A percentile compares a stretch with the other conserved stretches of the same genome.
phyloP scores from a whole-genome alignment of 306 rosid genomes.

The Quercus dentata region DNA sequence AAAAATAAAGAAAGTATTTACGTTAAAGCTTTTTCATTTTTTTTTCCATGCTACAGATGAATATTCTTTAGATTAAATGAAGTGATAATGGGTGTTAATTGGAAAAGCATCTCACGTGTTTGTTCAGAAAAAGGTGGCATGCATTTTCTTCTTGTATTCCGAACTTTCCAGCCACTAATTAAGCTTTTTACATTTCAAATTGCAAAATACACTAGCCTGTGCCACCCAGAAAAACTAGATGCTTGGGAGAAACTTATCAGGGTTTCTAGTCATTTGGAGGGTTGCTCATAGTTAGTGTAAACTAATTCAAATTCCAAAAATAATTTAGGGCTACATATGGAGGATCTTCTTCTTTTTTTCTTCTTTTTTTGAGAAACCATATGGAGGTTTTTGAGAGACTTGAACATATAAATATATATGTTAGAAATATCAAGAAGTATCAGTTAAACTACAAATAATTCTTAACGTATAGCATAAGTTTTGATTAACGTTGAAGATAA shows the following conservation, averaged over 20 bases:
- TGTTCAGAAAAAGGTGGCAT: not conserved
- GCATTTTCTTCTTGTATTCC: constrained; percentile 26
- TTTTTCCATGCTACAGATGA: not conserved
- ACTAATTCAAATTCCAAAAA: no score
- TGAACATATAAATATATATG: no score
- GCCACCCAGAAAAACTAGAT: constrained; percentile 38
- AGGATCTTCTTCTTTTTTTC: no score
- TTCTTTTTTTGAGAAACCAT: no score
- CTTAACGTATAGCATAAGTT: no score
- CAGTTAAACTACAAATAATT: no score
- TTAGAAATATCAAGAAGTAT: no score
- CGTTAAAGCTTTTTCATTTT: not conserved
- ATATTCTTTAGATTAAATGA: not conserved
- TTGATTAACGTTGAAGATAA: no score
- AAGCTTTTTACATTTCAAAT: constrained; percentile 21
- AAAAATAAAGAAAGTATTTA: not conserved
- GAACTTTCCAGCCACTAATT: constrained; percentile 38
- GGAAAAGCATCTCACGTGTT: not conserved
- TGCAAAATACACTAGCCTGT: constrained; percentile 21
- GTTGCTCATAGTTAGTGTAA: not conserved
- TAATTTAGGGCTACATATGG: not conserved
- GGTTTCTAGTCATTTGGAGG: constrained; percentile 28
- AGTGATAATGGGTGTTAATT: not conserved
- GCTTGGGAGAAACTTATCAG: constrained; percentile 31
- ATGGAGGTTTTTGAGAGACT: no score